Evolutionary conservation across 805 yeast species (phyloP).

Genomic region (Sungouiella thailandica): DNA sequence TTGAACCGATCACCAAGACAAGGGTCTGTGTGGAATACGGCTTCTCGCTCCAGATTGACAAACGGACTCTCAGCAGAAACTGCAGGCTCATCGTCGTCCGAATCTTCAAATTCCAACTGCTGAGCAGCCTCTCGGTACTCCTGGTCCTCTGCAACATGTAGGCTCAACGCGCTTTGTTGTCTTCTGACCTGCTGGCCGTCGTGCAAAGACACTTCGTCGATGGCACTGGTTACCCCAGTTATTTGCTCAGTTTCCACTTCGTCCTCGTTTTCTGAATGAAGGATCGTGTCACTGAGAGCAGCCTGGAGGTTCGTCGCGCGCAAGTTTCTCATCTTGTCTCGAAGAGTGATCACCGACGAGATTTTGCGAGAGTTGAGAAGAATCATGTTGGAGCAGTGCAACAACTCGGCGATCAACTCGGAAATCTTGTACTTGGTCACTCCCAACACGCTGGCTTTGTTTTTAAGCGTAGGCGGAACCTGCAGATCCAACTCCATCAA

Average conservation of each 20-base stretch:
- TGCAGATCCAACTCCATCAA: constrained; percentile 44
- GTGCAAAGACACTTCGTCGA: constrained; percentile 35
- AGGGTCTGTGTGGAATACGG: constrained; percentile 43
- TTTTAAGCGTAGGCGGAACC: constrained; percentile 13
- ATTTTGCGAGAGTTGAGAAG: constrained; percentile 75
- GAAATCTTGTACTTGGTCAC: constrained; percentile 87
- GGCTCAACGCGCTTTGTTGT: neutral
- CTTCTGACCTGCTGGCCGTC: constrained; percentile 19
- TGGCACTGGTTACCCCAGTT: constrained; percentile 30
- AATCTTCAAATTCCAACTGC: constrained; percentile 25
- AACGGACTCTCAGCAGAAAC: constrained; percentile 41
- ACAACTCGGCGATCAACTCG: constrained; percentile 87
- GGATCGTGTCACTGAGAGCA: constrained; percentile 29
- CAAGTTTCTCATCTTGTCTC: constrained; percentile 58
- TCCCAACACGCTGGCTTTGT: constrained; percentile 55
- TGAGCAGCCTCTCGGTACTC: constrained; percentile 16
- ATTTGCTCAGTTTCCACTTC: constrained; percentile 12
- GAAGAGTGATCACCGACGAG: constrained; percentile 57
- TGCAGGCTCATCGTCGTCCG: constrained; percentile 42
- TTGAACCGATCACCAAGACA: constrained; percentile 87
- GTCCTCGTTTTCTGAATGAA: constrained; percentile 2
- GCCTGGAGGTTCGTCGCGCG: constrained; percentile 41
- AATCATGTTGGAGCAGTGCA: constrained; percentile 98
- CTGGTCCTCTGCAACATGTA: constrained; percentile 6
- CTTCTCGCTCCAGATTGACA: constrained; percentile 33